Evolutionary conservation across 2,329 filamentous ascomycete species (phyloP), one percentile per base, ranked within the genome.

Genomic region (Hymenoscyphus fraxineus): DNA sequence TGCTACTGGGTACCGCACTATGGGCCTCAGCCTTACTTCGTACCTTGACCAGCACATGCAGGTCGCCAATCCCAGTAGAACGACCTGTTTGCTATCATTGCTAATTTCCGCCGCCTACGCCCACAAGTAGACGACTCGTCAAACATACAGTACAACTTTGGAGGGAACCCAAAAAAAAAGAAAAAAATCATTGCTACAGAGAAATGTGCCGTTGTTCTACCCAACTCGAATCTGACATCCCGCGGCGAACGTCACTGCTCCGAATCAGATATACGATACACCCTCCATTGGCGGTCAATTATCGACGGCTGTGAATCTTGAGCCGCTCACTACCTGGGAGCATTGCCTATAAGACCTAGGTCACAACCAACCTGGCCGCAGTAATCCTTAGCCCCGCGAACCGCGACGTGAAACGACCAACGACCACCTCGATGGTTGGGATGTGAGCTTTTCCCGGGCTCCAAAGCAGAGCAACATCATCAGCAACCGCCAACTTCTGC

Each of bases 371-470:
- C n/a, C 19, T 51, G 19, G 44, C 44, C 19, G 47, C 57, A 40
- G 16, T 73, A 62, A 63, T 62, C 66, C 64, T 64, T 67, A 67
- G 69, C 70, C 70, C 71, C 70, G 69, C 72, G 68, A 73, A 70
- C 59, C 68, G 65, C 68, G 67, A 70, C 65, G 61, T 71, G 69
- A 73, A 73, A 73, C 72, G 61, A 67, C 66, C 64, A 63, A 54
- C 47, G 19, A 54, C 47, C 47, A 62, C 60, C 51, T 69, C 66
- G 65, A 68, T 72, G 67, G 65, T 67, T 73, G 73, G 70, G 68
- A 75, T 75, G 74, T 70, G 66, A 74, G 66, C 68, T 64, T 70
- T 63, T 54, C 65, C 63, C 69, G 69, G 66, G 67, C 47, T 54
- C 47, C 68, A 71, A 57, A 72, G 67, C 69, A 71, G 57, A 71